Conservation (phyloP, 345 rosid genomes). For the Odontarrhena argentea region DNA sequence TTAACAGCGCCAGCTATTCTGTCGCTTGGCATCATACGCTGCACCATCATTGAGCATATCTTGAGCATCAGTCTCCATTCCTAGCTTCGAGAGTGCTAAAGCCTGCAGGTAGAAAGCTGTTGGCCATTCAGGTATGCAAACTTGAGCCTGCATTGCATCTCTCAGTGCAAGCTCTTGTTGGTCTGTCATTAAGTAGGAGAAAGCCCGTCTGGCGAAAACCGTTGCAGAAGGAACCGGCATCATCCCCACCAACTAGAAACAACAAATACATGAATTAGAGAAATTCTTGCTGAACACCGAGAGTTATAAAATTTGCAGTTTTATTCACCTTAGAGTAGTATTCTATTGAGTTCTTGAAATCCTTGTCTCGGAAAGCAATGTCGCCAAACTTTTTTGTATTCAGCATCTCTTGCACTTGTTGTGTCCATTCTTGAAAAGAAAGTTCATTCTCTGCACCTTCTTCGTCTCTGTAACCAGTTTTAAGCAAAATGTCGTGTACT, state of each 20-base stretch:
- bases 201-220: conserved; percentile 47
- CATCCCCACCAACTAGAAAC: conserved; percentile 70
- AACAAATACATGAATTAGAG: conserved; percentile 11
- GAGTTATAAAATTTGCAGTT: background rate
- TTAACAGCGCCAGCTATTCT: conserved; percentile 73
- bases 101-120: conserved; percentile 98
- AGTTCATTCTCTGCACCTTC: conserved; percentile 92
- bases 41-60: conserved; percentile 99
- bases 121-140: conserved; percentile 94
- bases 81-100: conserved; percentile 90
- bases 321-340: conserved; percentile 76
- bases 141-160: conserved; percentile 99
- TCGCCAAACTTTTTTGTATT: conserved; percentile 94
- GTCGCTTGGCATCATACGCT: conserved; percentile 81
- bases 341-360: conserved; percentile 86
- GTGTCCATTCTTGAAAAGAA: conserved; percentile 98
- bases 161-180: conserved; percentile 90
- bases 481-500: conserved; percentile 75
- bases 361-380: conserved; percentile 88
- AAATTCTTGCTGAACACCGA: background rate
- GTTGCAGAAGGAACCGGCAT: conserved; percentile 93
- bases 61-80: conserved; percentile 96
- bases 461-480: conserved; percentile 83
- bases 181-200: conserved; percentile 79
- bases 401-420: conserved; percentile 95